Base-by-base conservation (phyloP, 257 asterid species). In the Anisodus acutangulus region DNA sequence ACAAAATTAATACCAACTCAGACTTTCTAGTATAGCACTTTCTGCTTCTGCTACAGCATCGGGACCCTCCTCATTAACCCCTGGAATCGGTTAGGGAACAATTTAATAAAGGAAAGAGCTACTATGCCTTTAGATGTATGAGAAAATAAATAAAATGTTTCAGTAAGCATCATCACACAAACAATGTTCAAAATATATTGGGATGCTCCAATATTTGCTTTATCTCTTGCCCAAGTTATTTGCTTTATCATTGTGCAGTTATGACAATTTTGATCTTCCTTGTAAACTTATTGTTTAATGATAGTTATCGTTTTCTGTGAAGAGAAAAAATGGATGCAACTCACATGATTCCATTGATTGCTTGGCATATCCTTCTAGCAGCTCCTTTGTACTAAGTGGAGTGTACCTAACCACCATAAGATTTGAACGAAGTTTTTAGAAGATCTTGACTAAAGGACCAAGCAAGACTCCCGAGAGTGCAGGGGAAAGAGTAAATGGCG, bases 361-460 rank as follows among this genome's bases (percentile, higher is more conserved):
- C 89, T 92, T 93, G 82, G 92, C 84, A 83, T 88, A 93, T 43
- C 91, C 84, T 89, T 95, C 98, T 83, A 96, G 87, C 74, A 96
- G 93, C 90, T 96, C 99, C 88, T 85, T 86, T 76, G 99, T 93
- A 88, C 88, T 88, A 64, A 96, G 94, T 68, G 97, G 99, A 67
- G 97, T 92, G 83, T 93, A 95, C 89, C 99, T 95, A 85, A 79
- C 84, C 88, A 89, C 83, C 79, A 90, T 54, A 84, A 51, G 88
- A 81, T 70, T 83, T 71, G 63, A 68, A 43, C 59, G 49, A 9
- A 51, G 0, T 39, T 83, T 67, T 70, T 49, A 82, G 83, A 47
- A 86, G 82, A 68, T 76, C 12, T 58, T 79, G 47, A 57, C 68
- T 59, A 70, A 71, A 70, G 22, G 6, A 41, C 41, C 49, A 41